Conservation (phyloP, 495 filamentous ascomycete genomes). For the Xylaria scruposa region DNA sequence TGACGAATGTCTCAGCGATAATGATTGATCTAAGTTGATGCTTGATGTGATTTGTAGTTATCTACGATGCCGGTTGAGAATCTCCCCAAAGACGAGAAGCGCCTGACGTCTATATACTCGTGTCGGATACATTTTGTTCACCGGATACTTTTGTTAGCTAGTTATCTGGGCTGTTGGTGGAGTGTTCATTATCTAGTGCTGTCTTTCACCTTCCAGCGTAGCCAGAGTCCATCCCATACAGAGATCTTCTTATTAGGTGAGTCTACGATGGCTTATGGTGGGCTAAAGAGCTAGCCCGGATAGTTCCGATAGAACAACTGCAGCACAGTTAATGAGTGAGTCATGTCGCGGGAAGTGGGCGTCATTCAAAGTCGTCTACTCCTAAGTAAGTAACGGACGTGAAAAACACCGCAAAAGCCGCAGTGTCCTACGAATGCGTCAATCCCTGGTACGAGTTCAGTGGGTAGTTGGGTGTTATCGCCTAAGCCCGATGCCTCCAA, state of each 20-base stretch:
- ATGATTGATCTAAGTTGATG: neutral
- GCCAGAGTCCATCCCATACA: neutral
- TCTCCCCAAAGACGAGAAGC: neutral
- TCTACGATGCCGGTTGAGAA: neutral
- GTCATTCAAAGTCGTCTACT: neutral
- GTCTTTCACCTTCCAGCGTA: neutral
- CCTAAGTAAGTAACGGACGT: neutral
- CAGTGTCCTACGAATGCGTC: too few relatives aligned
- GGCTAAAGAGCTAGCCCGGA: neutral
- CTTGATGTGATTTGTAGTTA: neutral
- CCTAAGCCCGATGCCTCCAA: neutral
- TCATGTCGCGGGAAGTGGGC: neutral
- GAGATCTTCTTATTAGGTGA: neutral
- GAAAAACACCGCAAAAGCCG: neutral
- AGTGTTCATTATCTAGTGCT: neutral
- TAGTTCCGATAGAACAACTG: neutral
- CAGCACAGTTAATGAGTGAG: neutral
- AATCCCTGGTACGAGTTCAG: neutral
- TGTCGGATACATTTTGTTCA: neutral
- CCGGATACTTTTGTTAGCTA: neutral
- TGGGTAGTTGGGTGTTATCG: neutral
- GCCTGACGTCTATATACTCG: neutral
- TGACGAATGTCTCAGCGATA: conserved; percentile 18
- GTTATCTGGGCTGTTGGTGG: neutral
- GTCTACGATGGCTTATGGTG: neutral